phyloP scores from a whole-genome alignment of 2,329 filamentous ascomycete species.

The Macroventuria anomochaeta region DNA sequence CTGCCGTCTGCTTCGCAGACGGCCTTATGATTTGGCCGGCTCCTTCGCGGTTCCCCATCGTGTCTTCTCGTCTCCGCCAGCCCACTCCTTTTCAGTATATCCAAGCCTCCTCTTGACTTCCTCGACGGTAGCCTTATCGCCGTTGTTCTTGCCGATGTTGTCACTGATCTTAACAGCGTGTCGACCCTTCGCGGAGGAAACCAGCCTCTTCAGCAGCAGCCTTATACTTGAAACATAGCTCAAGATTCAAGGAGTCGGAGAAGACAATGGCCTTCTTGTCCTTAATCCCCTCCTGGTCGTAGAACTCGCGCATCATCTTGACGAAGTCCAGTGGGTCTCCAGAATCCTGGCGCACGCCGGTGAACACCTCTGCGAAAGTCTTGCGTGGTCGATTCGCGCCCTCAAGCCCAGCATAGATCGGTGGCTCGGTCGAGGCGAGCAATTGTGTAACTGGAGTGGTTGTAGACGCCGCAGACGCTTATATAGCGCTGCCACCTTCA shows the following conservation, averaged over 20 bases:
- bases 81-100: constrained; percentile 86
- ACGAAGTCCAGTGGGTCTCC: constrained; percentile 84
- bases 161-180: constrained; percentile 89
- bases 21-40: constrained; percentile 26
- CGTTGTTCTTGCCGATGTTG: constrained; percentile 93
- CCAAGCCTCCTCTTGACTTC: constrained; percentile 85
- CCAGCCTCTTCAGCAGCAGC: constrained; percentile 77
- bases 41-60: constrained; percentile 70
- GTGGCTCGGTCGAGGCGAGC: too few species aligned
- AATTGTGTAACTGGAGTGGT: too few species aligned
- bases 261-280: constrained; percentile 91
- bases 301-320: constrained; percentile 79
- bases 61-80: constrained; percentile 79
- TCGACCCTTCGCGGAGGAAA: constrained; percentile 79
- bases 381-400: constrained; percentile 39
- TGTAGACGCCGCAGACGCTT: too few species aligned
- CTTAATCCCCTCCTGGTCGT: constrained; percentile 74
- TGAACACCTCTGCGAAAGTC: constrained; percentile 82
- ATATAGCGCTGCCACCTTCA: constrained; percentile 48
- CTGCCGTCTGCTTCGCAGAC: too few species aligned
- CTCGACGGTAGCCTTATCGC: constrained; percentile 77
- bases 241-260: constrained; percentile 92
- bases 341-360: constrained; percentile 87
- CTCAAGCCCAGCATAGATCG: too few species aligned
- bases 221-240: constrained; percentile 91